Evolutionary conservation across 2,329 filamentous ascomycete genomes (phyloP).

Genomic region (Fusarium sp.): DNA sequence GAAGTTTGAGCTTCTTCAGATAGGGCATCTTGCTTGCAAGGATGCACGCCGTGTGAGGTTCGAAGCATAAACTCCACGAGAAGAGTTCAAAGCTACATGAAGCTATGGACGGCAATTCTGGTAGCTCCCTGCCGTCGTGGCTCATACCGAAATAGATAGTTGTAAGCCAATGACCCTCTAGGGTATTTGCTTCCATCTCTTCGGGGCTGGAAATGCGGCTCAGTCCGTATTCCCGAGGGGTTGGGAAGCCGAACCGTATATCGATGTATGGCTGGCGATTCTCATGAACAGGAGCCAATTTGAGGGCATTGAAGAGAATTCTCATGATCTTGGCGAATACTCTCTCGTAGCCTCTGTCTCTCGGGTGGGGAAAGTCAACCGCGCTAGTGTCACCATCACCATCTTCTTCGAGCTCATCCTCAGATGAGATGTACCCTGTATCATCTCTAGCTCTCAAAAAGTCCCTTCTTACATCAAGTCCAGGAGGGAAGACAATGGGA

Average conservation of each 20-base stretch:
- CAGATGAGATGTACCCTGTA: too few species aligned
- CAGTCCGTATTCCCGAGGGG: slow-evolving; percentile 7
- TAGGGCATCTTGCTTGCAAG: slow-evolving; percentile 3
- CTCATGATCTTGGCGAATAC: not conserved
- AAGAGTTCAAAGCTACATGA: slow-evolving; percentile 2
- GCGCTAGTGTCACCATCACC: not conserved
- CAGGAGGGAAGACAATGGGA: not conserved
- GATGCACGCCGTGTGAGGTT: not conserved
- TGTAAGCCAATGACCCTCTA: not conserved
- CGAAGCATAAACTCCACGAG: slow-evolving; percentile 12
- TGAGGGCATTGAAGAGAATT: not conserved
- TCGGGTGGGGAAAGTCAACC: not conserved
- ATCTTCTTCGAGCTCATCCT: not conserved
- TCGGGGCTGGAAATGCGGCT: not conserved
- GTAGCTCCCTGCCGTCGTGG: not conserved
- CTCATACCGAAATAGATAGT: not conserved
- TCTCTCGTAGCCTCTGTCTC: slow-evolving; percentile 6
- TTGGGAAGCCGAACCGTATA: not conserved
- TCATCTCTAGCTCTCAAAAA: not conserved
- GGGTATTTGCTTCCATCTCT: not conserved
- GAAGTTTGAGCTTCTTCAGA: not conserved
- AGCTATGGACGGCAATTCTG: not conserved
- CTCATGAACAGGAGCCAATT: not conserved
- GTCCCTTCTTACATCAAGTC: not conserved
- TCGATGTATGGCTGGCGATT: slow-evolving; percentile 7